Evolutionary conservation across 306 rosid species (phyloP), one percentile per base, ranked within the genome.

Genomic region (Cucumis melo): DNA sequence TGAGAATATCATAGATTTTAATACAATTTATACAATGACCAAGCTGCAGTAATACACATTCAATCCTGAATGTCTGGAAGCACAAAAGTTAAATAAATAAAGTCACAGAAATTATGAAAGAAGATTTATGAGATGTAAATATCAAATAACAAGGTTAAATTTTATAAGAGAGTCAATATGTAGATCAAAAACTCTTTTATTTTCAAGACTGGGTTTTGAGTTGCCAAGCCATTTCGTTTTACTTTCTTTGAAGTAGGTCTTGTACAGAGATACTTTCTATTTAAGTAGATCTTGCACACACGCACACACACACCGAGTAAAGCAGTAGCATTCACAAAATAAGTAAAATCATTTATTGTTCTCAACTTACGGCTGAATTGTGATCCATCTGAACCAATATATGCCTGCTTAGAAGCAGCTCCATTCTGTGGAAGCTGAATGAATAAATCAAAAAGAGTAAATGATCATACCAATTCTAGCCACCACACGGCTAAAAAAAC

Each of bases 371-470:
- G n/a, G 19, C 85, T 62, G 63, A 90, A 85, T 86, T 85, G 95
- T 78, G 87, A 85, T 73, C 88, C 91, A n/a, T 81, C 39, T 15
- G 87, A 80, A 80, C 66, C 75, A 65, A 83, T 83, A 34, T 78
- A 54, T 75, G 84, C 84, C 77, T 84, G 97, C 83, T 80, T 85
- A 78, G 73, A 80, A 56, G 90, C 86, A 77, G 91, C 84, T 86
- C 99, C 99, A 81, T 92, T 95, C 85, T 87, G 92, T 80, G 87
- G 87, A 81, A 76, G 88, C 98, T 94, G 77, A 81, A 86, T 54
- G 66, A 59, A 78, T 77, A 76, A 24, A 66, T 55, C 57, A 51
- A 32, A 51, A 32, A 32, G 39, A 67, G 55, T 82, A 56, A 73
- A 67, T 78, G 66, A 76, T 50, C 64, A 74, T 19, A 73, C 77